phyloP scores from a whole-genome alignment of 2,329 filamentous ascomycete genomes.

The Colletotrichum orchidophilum region DNA sequence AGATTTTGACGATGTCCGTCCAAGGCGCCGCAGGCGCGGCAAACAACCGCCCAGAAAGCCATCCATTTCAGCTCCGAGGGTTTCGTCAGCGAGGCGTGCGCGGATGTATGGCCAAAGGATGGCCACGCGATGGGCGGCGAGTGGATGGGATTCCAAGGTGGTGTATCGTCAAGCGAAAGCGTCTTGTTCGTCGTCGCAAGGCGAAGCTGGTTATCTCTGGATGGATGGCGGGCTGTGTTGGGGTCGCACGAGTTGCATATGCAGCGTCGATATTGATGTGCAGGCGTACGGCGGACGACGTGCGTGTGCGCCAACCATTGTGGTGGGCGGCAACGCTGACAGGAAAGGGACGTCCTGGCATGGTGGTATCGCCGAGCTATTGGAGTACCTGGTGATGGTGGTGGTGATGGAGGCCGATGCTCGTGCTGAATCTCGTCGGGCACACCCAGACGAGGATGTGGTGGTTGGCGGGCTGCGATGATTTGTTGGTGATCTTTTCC shows the following conservation, averaged over 20 bases:
- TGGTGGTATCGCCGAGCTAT: slow-evolving; percentile 18
- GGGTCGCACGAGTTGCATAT: slow-evolving; percentile 16
- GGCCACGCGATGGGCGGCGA: slow-evolving; percentile 4
- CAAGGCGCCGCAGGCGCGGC: neutral
- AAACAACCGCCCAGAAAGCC: neutral
- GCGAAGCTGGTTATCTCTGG: neutral
- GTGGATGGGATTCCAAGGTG: neutral
- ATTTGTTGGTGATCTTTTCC: slow-evolving; percentile 2
- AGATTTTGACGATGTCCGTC: neutral
- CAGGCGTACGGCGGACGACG: neutral
- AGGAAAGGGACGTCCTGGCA: slow-evolving; percentile 1
- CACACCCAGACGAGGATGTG: neutral
- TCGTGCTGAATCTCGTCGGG: slow-evolving; percentile 25
- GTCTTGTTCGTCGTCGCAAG: neutral
- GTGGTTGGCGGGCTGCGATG: slow-evolving; percentile 16
- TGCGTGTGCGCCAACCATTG: neutral
- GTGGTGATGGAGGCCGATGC: slow-evolving; percentile 14
- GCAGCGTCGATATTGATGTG: slow-evolving; percentile 2
- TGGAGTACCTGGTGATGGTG: slow-evolving; percentile 14
- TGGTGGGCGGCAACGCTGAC: slow-evolving; percentile 20
- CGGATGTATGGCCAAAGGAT: neutral
- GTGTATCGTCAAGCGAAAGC: neutral
- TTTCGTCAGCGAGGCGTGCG: slow-evolving; percentile 2
- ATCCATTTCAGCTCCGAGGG: neutral
- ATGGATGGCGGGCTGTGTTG: neutral